These are phyloP conservation scores for Scheffersomyces ergatensis DNA, from an alignment of 805 yeast species.

Conservation along the genomic window DNA sequence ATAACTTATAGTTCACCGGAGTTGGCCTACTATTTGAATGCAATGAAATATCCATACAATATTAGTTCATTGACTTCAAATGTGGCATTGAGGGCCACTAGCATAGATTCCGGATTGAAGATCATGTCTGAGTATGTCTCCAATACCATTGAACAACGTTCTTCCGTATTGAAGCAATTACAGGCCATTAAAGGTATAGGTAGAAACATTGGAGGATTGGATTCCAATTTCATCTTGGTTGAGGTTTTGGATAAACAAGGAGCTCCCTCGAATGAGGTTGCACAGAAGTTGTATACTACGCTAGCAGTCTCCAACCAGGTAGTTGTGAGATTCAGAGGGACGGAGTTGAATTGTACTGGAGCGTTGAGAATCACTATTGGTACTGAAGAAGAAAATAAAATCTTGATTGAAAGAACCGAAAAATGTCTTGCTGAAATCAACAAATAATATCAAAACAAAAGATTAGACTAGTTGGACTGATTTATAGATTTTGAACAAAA, in stretches of 20 bases:
- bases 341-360: conserved; percentile 85
- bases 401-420: conserved; percentile 50
- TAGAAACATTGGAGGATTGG: conserved; percentile 74
- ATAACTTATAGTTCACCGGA: conserved; percentile 64
- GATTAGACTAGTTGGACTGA: no score
- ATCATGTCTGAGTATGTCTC: conserved; percentile 57
- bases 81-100: conserved; percentile 72
- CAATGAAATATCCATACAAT: conserved; percentile 96
- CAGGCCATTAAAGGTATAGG: conserved; percentile 64
- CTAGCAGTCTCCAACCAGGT: conserved; percentile 74
- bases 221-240: conserved; percentile 80
- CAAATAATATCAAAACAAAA: no score
- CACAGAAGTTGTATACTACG: conserved; percentile 60
- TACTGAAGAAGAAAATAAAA: conserved; percentile 68
- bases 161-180: conserved; percentile 49
- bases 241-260: conserved; percentile 65
- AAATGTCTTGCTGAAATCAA: conserved; percentile 17
- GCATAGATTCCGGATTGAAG: conserved; percentile 47
- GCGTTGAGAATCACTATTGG: conserved; percentile 87
- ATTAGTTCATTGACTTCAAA: conserved; percentile 78
- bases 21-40: conserved; percentile 68
- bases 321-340: conserved; percentile 90
- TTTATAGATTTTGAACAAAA: no score
- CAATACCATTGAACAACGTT: conserved; percentile 55
- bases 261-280: conserved; percentile 64